These are phyloP conservation scores for Torulaspora indica DNA, from an alignment of 805 yeast species.

Conservation along the genomic window DNA sequence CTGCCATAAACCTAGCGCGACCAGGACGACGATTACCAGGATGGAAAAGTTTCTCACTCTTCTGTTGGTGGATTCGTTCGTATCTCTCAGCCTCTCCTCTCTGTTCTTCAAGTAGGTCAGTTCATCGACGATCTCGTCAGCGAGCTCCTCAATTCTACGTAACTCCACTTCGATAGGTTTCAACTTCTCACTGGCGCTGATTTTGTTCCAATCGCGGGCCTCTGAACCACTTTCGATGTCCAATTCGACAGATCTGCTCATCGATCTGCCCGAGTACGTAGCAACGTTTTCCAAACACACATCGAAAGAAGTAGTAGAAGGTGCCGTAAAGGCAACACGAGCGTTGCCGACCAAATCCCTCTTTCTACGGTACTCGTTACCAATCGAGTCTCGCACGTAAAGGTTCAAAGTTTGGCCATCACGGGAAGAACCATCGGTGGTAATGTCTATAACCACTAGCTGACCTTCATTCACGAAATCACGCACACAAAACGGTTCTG, in stretches of 20 bases:
- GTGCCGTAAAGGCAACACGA: constrained; percentile 80
- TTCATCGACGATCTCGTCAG: constrained; percentile 75
- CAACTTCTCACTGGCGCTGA: constrained; percentile 88
- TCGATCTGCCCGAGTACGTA: constrained; percentile 39
- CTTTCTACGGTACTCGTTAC: constrained; percentile 78
- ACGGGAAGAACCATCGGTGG: constrained; percentile 67
- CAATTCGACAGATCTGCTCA: constrained; percentile 71
- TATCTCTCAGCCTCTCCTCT: constrained; percentile 90
- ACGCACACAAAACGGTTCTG: constrained; percentile 77
- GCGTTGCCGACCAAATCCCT: constrained; percentile 68
- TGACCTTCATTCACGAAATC: constrained; percentile 84
- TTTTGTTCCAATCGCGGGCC: constrained; percentile 96
- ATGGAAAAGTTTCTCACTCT: constrained; percentile 87
- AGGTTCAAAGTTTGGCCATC: constrained; percentile 84
- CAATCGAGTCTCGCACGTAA: constrained; percentile 66
- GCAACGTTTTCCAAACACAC: constrained; percentile 76
- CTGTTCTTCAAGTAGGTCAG: constrained; percentile 78
- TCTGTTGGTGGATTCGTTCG: constrained; percentile 92
- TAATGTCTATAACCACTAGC: constrained; percentile 78
- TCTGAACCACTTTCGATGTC: constrained; percentile 94
- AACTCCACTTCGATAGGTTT: constrained; percentile 89
- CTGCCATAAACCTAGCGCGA: constrained; percentile 89
- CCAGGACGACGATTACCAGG: constrained; percentile 59
- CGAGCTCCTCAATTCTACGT: constrained; percentile 78
- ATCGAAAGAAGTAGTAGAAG: constrained; percentile 79